Conservation (phyloP, 1,284 basidiomycete species). For the Leucoagaricus sp. region DNA sequence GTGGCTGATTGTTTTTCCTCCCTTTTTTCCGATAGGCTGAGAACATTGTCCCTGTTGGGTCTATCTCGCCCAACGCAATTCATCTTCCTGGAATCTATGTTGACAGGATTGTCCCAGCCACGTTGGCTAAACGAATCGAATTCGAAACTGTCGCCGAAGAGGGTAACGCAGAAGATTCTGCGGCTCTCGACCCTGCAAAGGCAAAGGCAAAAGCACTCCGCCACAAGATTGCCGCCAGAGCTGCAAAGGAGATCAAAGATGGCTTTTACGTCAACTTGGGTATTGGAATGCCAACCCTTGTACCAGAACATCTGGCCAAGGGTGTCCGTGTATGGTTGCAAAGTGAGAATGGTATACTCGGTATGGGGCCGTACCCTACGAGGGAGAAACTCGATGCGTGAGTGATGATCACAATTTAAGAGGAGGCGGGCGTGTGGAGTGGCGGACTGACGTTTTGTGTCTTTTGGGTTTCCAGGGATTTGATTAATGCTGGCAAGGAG, state of each 20-base stretch:
- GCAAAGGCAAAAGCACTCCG: constrained; percentile 55
- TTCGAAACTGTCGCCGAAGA: constrained; percentile 66
- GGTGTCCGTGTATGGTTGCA: constrained; percentile 91
- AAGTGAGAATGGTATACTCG: constrained; percentile 93
- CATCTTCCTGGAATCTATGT: constrained; percentile 89
- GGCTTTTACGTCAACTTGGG: constrained; percentile 84
- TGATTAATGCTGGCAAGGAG: constrained; percentile 97
- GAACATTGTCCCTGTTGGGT: constrained; percentile 87
- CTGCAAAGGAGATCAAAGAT: constrained; percentile 89
- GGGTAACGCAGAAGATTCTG: constrained; percentile 27
- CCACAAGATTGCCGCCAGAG: constrained; percentile 82
- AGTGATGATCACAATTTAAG: constrained; percentile 33
- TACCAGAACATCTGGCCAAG: constrained; percentile 79
- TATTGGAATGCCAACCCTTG: constrained; percentile 93
- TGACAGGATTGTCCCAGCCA: constrained; percentile 83
- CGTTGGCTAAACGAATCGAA: constrained; percentile 81
- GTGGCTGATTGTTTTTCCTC: not conserved
- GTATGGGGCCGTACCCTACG: constrained; percentile 94
- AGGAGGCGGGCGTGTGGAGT: not conserved
- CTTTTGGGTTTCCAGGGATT: constrained; percentile 53
- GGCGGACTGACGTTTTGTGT: not conserved
- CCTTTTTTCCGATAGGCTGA: constrained; percentile 62
- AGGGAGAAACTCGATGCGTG: constrained; percentile 87
- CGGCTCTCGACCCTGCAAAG: constrained; percentile 47
- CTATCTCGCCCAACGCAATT: constrained; percentile 82